Evolutionary conservation across 371 early-diverging fungal genomes (phyloP).

Genomic region (Rhizopus delemar): DNA sequence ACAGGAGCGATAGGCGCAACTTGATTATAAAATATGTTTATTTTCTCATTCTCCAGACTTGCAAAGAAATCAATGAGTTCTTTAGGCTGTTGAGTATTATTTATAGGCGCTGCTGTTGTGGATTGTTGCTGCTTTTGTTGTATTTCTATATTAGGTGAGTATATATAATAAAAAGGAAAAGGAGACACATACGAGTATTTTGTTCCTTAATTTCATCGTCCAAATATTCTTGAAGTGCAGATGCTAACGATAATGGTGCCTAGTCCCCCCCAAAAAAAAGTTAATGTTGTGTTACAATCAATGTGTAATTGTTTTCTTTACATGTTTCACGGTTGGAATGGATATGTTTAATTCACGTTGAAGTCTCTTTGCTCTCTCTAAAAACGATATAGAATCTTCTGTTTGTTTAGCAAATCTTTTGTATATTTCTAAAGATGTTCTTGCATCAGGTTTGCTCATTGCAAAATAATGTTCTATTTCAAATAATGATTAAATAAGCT

Average conservation of each 20-base stretch:
- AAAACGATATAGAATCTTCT: constrained; percentile 73
- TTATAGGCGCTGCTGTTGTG: constrained; percentile 17
- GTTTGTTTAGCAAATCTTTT: constrained; percentile 87
- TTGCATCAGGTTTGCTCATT: constrained; percentile 81
- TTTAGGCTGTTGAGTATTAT: constrained; percentile 31
- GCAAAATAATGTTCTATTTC: constrained; percentile 79
- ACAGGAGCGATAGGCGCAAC: constrained; percentile 2
- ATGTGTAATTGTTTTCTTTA: constrained; percentile 33
- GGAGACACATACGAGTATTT: constrained; percentile 7
- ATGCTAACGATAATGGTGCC: constrained; percentile 85
- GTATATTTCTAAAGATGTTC: constrained; percentile 83
- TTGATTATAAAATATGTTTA: constrained; percentile 46
- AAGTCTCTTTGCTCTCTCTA: constrained; percentile 76
- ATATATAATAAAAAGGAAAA: background rate
- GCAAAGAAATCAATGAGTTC: constrained; percentile 75
- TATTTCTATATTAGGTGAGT: constrained; percentile 11
- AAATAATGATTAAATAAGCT: background rate
- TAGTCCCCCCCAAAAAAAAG: constrained; percentile 21
- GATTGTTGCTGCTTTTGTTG: constrained; percentile 17
- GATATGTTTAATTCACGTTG: constrained; percentile 71
- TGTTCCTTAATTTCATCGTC: constrained; percentile 15
- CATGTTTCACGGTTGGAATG: constrained; percentile 86
- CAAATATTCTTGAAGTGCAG: constrained; percentile 86
- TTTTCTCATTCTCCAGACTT: constrained; percentile 68
- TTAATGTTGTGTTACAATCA: background rate